These are phyloP conservation scores for Astrothelium subdiscretum DNA, from an alignment of 495 filamentous ascomycete species.

Conservation along the genomic window DNA sequence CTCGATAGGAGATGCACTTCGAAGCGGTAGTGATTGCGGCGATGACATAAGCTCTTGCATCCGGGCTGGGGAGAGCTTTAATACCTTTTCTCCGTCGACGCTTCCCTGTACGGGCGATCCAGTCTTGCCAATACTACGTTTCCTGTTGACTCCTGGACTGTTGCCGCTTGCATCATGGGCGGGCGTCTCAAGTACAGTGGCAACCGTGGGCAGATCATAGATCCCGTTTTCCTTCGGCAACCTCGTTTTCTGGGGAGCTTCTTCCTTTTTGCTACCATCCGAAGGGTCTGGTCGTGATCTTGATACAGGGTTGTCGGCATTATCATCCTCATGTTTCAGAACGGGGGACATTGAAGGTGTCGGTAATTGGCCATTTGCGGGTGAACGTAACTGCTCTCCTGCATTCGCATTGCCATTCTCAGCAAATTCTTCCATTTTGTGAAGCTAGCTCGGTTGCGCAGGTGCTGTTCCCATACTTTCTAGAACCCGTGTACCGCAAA, in stretches of 20 bases:
- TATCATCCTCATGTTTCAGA: background rate
- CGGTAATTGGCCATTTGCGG: background rate
- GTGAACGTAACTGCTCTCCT: background rate
- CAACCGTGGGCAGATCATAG: background rate
- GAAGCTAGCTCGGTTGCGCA: background rate
- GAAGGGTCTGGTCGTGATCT: background rate
- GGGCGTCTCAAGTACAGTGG: background rate
- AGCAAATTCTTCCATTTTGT: background rate
- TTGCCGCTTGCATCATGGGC: background rate
- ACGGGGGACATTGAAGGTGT: background rate
- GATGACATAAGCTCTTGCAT: constrained; percentile 43
- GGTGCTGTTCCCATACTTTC: background rate
- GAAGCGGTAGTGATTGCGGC: constrained; percentile 37
- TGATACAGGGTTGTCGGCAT: background rate
- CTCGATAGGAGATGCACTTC: background rate
- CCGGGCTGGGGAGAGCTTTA: constrained; percentile 46
- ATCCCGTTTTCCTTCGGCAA: background rate
- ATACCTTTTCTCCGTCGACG: constrained; percentile 1
- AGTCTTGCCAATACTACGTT: background rate
- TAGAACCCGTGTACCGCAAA: background rate
- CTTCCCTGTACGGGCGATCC: background rate
- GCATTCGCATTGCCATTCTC: background rate
- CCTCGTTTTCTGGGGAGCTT: background rate
- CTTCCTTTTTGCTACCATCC: background rate
- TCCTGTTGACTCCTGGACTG: background rate